phyloP scores from a whole-genome alignment of 2,329 filamentous ascomycete species.

The Trichophyton benhamiae region DNA sequence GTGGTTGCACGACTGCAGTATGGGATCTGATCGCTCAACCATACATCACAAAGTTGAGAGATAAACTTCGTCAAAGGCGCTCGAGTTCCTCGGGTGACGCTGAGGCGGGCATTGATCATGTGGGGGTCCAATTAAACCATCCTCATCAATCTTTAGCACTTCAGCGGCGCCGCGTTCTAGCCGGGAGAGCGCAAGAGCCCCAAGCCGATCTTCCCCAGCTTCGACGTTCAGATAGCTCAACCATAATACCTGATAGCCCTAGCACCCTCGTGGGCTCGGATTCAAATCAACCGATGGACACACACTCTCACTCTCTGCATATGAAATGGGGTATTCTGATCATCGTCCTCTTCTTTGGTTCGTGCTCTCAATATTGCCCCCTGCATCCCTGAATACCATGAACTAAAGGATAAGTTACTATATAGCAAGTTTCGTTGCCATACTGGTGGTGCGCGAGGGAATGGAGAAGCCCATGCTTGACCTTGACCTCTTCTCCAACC shows the following conservation, averaged over 20 bases:
- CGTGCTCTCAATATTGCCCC: slow-evolving; percentile 5
- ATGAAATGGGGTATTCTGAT: slow-evolving; percentile 19
- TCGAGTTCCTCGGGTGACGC: slow-evolving; percentile 10
- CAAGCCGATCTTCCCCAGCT: neutral
- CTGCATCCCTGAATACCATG: neutral
- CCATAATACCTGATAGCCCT: neutral
- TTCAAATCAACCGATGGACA: slow-evolving; percentile 4
- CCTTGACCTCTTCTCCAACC: slow-evolving; percentile 55
- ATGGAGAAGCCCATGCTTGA: slow-evolving; percentile 33
- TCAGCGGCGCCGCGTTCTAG: slow-evolving; percentile 13
- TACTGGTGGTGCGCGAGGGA: slow-evolving; percentile 41
- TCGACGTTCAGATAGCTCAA: neutral
- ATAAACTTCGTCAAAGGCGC: slow-evolving; percentile 14
- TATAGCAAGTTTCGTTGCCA: slow-evolving; percentile 41
- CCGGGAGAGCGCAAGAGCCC: slow-evolving; percentile 3
- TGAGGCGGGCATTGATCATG: slow-evolving; percentile 9
- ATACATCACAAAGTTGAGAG: slow-evolving; percentile 25
- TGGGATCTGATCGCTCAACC: slow-evolving; percentile 47
- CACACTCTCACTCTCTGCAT: slow-evolving; percentile 11
- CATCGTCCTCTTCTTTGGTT: slow-evolving; percentile 39
- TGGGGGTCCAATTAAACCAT: slow-evolving; percentile 9
- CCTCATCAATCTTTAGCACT: neutral
- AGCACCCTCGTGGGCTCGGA: neutral
- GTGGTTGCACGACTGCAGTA: slow-evolving; percentile 41
- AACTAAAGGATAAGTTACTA: neutral